Conservation (phyloP, 1,139 yeast genomes). For the Suhomyces bribrorum region DNA sequence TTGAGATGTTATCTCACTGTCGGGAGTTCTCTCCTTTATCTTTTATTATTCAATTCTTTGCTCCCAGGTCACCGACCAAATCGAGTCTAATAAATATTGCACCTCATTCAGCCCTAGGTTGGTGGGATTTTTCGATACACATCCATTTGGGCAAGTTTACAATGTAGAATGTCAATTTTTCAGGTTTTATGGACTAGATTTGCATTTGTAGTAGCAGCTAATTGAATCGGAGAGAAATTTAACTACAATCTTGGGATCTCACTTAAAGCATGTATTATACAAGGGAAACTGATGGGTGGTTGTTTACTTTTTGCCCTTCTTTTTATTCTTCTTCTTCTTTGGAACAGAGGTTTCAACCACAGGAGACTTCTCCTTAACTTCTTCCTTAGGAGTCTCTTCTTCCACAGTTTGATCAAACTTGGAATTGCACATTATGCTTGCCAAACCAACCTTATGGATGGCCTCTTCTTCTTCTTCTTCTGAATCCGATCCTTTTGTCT, state of each 20-base stretch:
- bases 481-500: conserved; percentile 15
- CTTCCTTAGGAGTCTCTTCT: conserved; percentile 9
- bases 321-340: conserved; percentile 19
- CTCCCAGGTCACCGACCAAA: background rate
- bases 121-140: too few species aligned
- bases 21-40: too few species aligned
- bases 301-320: conserved; percentile 14
- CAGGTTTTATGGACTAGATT: too few species aligned
- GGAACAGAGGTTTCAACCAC: conserved; percentile 7
- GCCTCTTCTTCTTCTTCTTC: conserved; percentile 11
- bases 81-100: background rate
- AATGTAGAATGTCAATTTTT: too few species aligned
- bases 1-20: too few species aligned
- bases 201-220: too few species aligned
- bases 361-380: conserved; percentile 6
- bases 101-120: too few species aligned
- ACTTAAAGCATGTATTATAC: background rate
- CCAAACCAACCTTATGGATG: conserved; percentile 36
- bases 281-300: background rate
- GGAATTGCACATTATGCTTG: conserved; percentile 44
- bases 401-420: conserved; percentile 30
- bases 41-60: background rate
- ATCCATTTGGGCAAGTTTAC: too few species aligned
- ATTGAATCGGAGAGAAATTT: too few species aligned
- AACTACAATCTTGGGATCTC: too few species aligned